Base-by-base conservation (phyloP, 139 green algal genomes). In the Diplosphaera chodatii region DNA sequence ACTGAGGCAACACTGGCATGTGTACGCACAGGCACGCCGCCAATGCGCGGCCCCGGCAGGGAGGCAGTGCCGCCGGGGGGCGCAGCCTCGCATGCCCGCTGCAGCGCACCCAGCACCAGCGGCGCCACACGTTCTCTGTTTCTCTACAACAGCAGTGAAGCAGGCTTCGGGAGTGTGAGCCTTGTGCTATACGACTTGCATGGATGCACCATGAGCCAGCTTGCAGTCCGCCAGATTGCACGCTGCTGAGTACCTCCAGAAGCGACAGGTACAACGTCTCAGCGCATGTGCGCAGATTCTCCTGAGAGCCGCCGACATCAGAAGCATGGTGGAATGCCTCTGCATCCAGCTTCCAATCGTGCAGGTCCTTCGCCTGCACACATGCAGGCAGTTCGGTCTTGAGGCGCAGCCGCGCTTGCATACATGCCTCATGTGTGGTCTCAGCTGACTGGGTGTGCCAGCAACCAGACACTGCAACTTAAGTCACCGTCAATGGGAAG, bases 271-370 rank as follows among this genome's bases (percentile, higher is more conserved):
- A 84, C 21, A 91, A 78, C 33, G 79, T 77, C 70, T 96, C 88
- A 0, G 91, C 89, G 72, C 86, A 91, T 31, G 81, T 77, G 20
- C 86, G 82, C 34, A 90, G 56, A 40, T 77, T 77, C 28, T 96
- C 91, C 74, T 87, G 55, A 78, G 78, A 90, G 2, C 74, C 75
- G 22, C 72, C 76, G 31, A 74, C 69, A 40, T 87, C 82, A 22
- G 84, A 68, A 32, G 87, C 73, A 37, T 93, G 83, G 63, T 90
- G 80, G 69, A 91, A 96, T n/a, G 78, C 85, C 82, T 96, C 91
- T 0, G 86, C 74, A 29, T 69, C 66, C 0, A 73, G 77, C 29
- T 78, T 55, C 86, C 89, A 95, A 23, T 84, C 77, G 72, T 90
- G 76, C n/a, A 94, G 68, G 10, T 96, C 90, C 40, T 72, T 73